Evolutionary conservation across 2,329 filamentous ascomycete genomes (phyloP), one percentile per base, ranked within the genome.

Genomic region (Pochonia chlamydosporia): DNA sequence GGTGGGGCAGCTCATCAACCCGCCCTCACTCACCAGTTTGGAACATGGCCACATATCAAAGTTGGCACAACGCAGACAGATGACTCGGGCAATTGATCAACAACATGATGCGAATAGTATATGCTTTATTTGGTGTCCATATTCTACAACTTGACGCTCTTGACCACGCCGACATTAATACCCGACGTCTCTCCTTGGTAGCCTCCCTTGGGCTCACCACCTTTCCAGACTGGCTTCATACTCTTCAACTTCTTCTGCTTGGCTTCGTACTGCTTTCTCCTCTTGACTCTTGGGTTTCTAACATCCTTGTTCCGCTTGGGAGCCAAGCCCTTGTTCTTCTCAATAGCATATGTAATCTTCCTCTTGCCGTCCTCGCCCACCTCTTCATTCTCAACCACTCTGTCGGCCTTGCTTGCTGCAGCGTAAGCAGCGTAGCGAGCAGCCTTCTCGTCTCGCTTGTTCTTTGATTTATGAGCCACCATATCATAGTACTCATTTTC

Each of bases 241-340:
- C 86, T 92, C 60, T 81, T 82, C 62, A 97, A 70, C 78, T 97
- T 96, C 87, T 96, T 97, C 80, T 92, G 87, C 79, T 95, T 96
- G 67, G 90, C 86, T 63, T 95, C 90, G 66, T 82, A 99, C 81
- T 89, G 90, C 82, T 89, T 89, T 69, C 89, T 83, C 85, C 96
- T 97, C 85, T 97, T 99, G 55, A 97, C 92, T 65, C 93, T 78
- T 30, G 93, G 91, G 71, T 99, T 99, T 53, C 92, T 78, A 49
- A 90, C 86, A 58, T 95, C 91, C 82, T 99, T 97, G 78, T 87
- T 95, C 54, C 92, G 78, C 68, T 87, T 85, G 40, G 91, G 89
- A 49, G 89, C 84, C 53, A 99, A 72, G 26, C 93, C 93, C 78
- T 96, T 96, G 71, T 99, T 99, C 81, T 97, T 96, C 72, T 91